Percentiles rank a stretch among this genome's conserved stretches.
Evolutionary conservation across 495 filamentous ascomycete species (phyloP).

Genomic region (Aspergillus haitiensis): DNA sequence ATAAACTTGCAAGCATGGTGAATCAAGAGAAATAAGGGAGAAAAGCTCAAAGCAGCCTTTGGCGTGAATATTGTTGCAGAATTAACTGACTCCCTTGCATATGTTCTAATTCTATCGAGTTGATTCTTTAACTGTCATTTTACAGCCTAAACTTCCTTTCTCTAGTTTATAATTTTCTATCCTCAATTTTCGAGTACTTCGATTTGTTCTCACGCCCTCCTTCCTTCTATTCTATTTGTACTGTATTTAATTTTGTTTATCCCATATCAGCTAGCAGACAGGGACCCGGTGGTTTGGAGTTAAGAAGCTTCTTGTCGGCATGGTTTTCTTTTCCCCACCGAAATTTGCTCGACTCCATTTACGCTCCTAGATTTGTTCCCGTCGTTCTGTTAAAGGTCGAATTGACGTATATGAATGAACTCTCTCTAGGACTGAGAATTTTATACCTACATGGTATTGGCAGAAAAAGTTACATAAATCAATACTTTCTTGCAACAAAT

Average conservation of each 20-base stretch:
- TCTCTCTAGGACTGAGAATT: not conserved
- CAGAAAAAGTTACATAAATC: too few species aligned
- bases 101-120: constrained; percentile 11
- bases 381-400: constrained; percentile 4
- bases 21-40: constrained; percentile 23
- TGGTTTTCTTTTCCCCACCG: not conserved
- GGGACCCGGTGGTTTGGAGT: not conserved
- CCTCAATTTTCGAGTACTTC: not conserved
- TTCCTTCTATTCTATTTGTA: constrained; percentile 24
- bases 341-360: not conserved
- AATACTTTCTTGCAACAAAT: not conserved
- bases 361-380: constrained; percentile 3
- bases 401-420: constrained; percentile 8
- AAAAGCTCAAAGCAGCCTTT: constrained; percentile 12
- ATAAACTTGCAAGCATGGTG: constrained; percentile 21
- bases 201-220: not conserved
- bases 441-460: not conserved
- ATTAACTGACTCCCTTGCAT: constrained; percentile 17
- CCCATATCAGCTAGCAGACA: constrained; percentile 5
- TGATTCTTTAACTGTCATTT: constrained; percentile 10
- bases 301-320: constrained; percentile 4
- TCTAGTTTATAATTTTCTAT: not conserved
- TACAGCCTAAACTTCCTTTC: constrained; percentile 10
- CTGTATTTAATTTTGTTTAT: constrained; percentile 25
- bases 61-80: not conserved